Base-by-base conservation (phyloP, 139 green algal genomes). In the Micromonas pusilla region DNA sequence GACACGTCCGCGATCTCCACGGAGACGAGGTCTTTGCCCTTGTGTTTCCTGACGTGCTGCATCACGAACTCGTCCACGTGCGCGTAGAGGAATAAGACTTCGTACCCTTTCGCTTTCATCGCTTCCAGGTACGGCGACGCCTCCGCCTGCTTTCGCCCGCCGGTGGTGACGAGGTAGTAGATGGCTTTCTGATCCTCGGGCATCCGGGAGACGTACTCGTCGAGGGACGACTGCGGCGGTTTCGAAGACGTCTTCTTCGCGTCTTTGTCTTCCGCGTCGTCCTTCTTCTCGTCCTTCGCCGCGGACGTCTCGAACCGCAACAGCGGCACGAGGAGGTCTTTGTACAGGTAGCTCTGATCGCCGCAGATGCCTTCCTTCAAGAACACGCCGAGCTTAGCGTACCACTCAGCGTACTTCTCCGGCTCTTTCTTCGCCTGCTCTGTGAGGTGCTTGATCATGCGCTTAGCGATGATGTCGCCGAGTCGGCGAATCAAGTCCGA, bases 1-100 rank as follows among this genome's bases (percentile, higher is more conserved):
- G 33, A 33, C 19, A 62, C 62, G 28, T 75, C 62, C 19, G 53
- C 54, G 5, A 37, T 37, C 30, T 78, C 72, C 26, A 78, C 72
- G 57, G 45, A 62, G 20, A 71, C 38, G 20, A 78, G 28, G 1
- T 31, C 23, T 28, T 70, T 78, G 33, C 72, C 72, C 3, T 33
- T 62, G 52, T 63, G 31, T 5, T 45, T 33, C 2, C 36, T 45
- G 20, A 78, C 45, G 28, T 78, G 72, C 26, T 68, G 54, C 72
- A 78, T 78, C 32, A 78, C 72, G 28, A 78, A 78, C 33, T 78
- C 72, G 30, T 78, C 72, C 36, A 78, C 38, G 72, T 70, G 54
- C 33, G 54, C 57, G 26, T 78, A 78, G 16, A 78, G 57, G 52
- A 32, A 78, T 21, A 78, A 30, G 9, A 78, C 72, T 32, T 78